These are phyloP conservation scores for Leccinum aurantiacum DNA, from an alignment of 768 basidiomycete genomes.

Conservation along the genomic window DNA sequence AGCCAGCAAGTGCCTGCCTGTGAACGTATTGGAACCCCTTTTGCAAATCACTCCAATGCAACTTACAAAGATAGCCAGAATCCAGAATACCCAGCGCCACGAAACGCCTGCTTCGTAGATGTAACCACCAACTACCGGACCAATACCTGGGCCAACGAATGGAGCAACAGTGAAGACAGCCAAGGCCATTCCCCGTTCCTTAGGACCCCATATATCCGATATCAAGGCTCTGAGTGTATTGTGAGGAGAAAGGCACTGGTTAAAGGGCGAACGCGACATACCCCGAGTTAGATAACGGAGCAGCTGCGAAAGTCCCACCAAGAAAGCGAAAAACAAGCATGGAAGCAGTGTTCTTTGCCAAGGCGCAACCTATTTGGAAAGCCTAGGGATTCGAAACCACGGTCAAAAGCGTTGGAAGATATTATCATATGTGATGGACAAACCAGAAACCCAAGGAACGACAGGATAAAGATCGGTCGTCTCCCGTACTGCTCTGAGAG, in stretches of 20 bases:
- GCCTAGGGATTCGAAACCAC: slow-evolving; percentile 32
- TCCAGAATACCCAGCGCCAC: slow-evolving; percentile 73
- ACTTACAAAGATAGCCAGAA: slow-evolving; percentile 55
- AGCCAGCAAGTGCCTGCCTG: slow-evolving; percentile 52
- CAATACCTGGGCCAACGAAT: slow-evolving; percentile 65
- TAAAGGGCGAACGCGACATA: slow-evolving; percentile 25
- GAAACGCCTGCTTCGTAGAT: slow-evolving; percentile 38
- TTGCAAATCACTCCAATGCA: background rate
- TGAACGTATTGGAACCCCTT: background rate
- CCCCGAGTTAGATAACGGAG: slow-evolving; percentile 71
- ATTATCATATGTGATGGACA: slow-evolving; percentile 12
- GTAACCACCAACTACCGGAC: slow-evolving; percentile 54
- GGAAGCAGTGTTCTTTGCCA: slow-evolving; percentile 58
- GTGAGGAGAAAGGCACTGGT: background rate
- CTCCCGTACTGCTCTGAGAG: slow-evolving; percentile 57
- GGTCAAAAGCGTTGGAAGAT: background rate
- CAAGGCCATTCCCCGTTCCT: slow-evolving; percentile 61
- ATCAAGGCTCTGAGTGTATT: slow-evolving; percentile 43
- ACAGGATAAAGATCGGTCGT: slow-evolving; percentile 53
- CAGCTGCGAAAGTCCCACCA: slow-evolving; percentile 67
- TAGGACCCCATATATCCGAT: slow-evolving; percentile 62
- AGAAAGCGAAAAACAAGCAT: slow-evolving; percentile 71
- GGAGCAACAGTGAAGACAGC: slow-evolving; percentile 64
- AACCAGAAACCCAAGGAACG: slow-evolving; percentile 58
- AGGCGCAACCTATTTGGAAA: slow-evolving; percentile 64